Percentiles rank a stretch among this genome's conserved stretches.
Conservation (phyloP, 2,329 filamentous ascomycete genomes). For the Colletotrichum tamarilloi region DNA sequence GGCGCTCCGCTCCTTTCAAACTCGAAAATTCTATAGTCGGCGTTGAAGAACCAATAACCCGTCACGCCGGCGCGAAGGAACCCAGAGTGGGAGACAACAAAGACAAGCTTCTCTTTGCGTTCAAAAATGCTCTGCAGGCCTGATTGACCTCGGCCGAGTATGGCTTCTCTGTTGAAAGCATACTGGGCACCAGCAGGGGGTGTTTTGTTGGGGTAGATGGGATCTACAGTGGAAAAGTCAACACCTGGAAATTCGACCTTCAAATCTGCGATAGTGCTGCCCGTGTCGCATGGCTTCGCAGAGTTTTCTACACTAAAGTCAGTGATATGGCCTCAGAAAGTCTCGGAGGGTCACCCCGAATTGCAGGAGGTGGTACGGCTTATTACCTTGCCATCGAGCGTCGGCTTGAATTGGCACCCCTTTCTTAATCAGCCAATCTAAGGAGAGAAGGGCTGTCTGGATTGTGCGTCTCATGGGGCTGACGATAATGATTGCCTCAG, state of each 20-base stretch:
- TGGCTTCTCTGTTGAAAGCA: conserved; percentile 61
- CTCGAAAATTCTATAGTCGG: conserved; percentile 73
- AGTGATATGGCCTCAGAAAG: conserved; percentile 67
- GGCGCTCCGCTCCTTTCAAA: conserved; percentile 49
- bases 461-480: conserved; percentile 75
- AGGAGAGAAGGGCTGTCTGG: conserved; percentile 68
- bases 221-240: conserved; percentile 67
- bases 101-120: conserved; percentile 69
- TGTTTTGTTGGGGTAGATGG: conserved; percentile 72
- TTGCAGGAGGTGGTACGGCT: background rate
- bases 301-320: conserved; percentile 58
- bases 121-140: conserved; percentile 61
- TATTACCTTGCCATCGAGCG: conserved; percentile 73
- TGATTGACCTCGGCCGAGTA: conserved; percentile 65
- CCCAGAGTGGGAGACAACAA: conserved; percentile 74
- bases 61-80: conserved; percentile 70
- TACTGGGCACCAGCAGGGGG: conserved; percentile 58
- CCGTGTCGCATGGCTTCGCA: conserved; percentile 70
- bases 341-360: conserved; percentile 53
- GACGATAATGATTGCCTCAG: conserved; percentile 64
- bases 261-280: conserved; percentile 58
- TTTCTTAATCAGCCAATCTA: conserved; percentile 67
- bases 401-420: conserved; percentile 66
- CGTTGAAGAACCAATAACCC: conserved; percentile 68
- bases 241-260: conserved; percentile 62